Evolutionary conservation across 2,329 filamentous ascomycete genomes (phyloP), one percentile per base, ranked within the genome.

Genomic region (Aphanoascus verrucosus): DNA sequence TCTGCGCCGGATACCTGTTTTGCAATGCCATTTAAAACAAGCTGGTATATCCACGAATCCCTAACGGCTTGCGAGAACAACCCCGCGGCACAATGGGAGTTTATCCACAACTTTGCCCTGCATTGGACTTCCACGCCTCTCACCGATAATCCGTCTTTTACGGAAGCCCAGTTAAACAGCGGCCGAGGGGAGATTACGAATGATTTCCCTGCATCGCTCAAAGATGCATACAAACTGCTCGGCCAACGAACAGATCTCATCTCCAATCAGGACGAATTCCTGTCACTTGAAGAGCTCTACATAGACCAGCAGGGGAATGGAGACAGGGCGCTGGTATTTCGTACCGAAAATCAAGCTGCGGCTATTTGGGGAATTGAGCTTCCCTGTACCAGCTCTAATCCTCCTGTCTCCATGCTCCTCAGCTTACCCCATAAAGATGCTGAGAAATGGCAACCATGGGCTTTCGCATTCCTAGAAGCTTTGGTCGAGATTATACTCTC

Each of bases 281-380:
- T 49, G 34, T 5, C 37, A 3, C 47, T 35, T 1, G 35, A 49
- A n/a, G 37, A 49, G 5, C 47, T 49, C 20, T 49, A 49, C 35
- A 49, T 49, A 19, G 8, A 49, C 2, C 32, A 23, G 23, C 46
- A 12, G 9, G 19, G n/a, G 7, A 40, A 34, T 1, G n/a, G 7
- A 5, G 19, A 49, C 12, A 35, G 14, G 12, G 3, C 15, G n/a
- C 34, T 49, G 4, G 35, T 49, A 7, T 49, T 49, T 19, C 47
- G 47, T 31, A 49, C 47, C 5, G 47, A 49, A 31, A 49, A 49
- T 14, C 47, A 49, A 40, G 37, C 12, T 35, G 47, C 32, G 8
- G 19, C 46, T 7, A 19, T 40, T 12, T 49, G 46, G 46, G 46
- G 34, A 2, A 49, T 49, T 9, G 14, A 38, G 3, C 3, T 49